Evolutionary conservation across 257 asterid genomes (phyloP).

Genomic region (Mitragyna speciosa): DNA sequence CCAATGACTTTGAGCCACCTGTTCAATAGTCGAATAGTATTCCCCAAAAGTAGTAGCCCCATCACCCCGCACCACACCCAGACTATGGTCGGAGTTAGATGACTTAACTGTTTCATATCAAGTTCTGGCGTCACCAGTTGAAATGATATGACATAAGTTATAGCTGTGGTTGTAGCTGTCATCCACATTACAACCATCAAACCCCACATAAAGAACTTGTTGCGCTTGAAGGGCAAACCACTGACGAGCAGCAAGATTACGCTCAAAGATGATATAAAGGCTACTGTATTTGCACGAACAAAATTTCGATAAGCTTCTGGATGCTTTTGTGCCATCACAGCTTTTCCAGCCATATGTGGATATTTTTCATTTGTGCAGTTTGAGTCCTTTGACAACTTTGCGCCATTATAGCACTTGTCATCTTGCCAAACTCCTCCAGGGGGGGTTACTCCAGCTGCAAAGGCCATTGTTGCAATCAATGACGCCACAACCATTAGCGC

Average conservation of each 20-base stretch:
- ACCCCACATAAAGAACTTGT: constrained; percentile 37
- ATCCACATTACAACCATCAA: constrained; percentile 64
- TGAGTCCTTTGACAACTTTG: no score
- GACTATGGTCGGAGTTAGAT: constrained; percentile 17
- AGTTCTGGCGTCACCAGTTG: constrained; percentile 37
- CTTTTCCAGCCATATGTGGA: constrained; percentile 43
- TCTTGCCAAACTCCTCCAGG: constrained; percentile 30
- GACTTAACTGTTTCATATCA: constrained; percentile 13
- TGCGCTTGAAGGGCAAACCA: constrained; percentile 47
- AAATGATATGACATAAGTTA: constrained; percentile 39
- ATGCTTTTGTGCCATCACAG: constrained; percentile 48
- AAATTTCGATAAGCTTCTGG: constrained; percentile 26
- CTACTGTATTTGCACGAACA: constrained; percentile 39
- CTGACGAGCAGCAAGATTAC: constrained; percentile 51
- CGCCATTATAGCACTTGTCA: no score
- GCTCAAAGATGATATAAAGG: constrained; percentile 23
- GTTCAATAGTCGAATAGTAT: constrained; percentile 33
- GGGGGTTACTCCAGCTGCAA: constrained; percentile 33
- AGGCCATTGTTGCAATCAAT: constrained; percentile 19
- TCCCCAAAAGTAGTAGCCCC: constrained; percentile 43
- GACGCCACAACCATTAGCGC: constrained; percentile 18
- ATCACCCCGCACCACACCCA: constrained; percentile 43
- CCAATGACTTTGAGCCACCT: constrained; percentile 40
- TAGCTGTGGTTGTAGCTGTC: constrained; percentile 30
- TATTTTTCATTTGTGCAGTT: no score